Evolutionary conservation across 805 yeast species (phyloP).

Genomic region (Saccharomycopsis selenospora): DNA sequence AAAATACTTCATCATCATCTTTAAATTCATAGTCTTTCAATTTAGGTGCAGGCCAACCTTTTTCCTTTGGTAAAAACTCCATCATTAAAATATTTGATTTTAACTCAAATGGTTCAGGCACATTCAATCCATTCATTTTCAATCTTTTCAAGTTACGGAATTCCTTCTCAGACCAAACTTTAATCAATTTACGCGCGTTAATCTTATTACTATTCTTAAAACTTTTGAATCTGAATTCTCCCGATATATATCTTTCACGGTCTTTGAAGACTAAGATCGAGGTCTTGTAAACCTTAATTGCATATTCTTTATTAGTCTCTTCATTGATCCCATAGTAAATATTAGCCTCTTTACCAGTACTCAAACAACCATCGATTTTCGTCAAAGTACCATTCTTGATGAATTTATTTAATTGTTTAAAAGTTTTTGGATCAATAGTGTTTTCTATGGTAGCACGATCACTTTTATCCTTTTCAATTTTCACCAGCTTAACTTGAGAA

Average conservation of each 20-base stretch:
- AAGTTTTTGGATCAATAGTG: constrained; percentile 91
- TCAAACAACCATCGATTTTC: constrained; percentile 84
- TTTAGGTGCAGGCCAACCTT: constrained; percentile 86
- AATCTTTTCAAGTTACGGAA: constrained; percentile 86
- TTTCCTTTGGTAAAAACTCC: constrained; percentile 65
- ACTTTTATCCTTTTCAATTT: constrained; percentile 70
- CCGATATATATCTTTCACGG: constrained; percentile 91
- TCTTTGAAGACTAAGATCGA: constrained; percentile 96
- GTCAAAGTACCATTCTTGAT: constrained; percentile 79
- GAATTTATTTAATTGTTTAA: constrained; percentile 72
- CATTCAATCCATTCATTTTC: constrained; percentile 72
- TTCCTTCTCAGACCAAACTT: constrained; percentile 98
- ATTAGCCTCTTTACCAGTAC: constrained; percentile 98
- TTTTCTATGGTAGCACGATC: constrained; percentile 96
- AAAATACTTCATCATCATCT: constrained; percentile 55
- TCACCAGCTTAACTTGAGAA: constrained; percentile 46
- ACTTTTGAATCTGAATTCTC: constrained; percentile 88
- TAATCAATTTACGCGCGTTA: constrained; percentile 96
- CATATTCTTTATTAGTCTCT: constrained; percentile 49
- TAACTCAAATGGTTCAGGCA: constrained; percentile 86
- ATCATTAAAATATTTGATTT: constrained; percentile 87
- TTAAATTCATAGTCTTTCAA: constrained; percentile 75
- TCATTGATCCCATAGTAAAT: constrained; percentile 72
- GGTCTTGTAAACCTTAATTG: constrained; percentile 92
- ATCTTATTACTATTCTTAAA: constrained; percentile 65